Base-by-base conservation (phyloP, 139 green algal species). In the Diplosphaera chodatii region DNA sequence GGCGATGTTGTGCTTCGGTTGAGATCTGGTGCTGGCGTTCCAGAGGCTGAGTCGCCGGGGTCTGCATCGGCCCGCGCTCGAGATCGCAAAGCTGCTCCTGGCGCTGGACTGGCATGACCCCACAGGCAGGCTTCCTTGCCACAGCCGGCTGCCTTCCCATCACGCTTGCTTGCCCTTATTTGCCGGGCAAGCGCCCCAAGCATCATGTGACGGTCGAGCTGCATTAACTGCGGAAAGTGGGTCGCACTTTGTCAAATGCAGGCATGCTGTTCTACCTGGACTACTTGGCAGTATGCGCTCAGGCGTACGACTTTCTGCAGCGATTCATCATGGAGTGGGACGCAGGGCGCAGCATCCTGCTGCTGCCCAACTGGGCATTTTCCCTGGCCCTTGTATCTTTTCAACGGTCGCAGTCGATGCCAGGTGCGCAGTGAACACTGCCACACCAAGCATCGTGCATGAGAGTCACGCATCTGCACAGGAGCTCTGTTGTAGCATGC, bases 1-100 rank as follows among this genome's bases (percentile, higher is more conserved):
- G n/a, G n/a, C n/a, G n/a, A n/a, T n/a, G n/a, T n/a, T n/a, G n/a
- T n/a, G n/a, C n/a, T n/a, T n/a, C n/a, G n/a, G n/a, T n/a, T n/a
- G n/a, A n/a, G n/a, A n/a, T n/a, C n/a, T n/a, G n/a, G n/a, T n/a
- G n/a, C n/a, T n/a, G n/a, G n/a, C n/a, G n/a, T n/a, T n/a, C n/a
- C 87, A 96, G 85, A 72, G 74, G 1, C 80, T 96, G 31, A 89
- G 81, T 63, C 88, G 92, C 0, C 79, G 86, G n/a, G 90, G 93
- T 37, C 79, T 89, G 69, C 88, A 94, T 75, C 65, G 80, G 28
- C 92, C 91, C 15, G 90, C 93, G 5, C 87, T 98, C 1, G 92
- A 98, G 84, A 79, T 81, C 27, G 89, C 79, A 76, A 97, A 97
- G 85, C 83, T 98, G 82, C 78, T 97, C 72, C 82, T 98, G 73